phyloP scores from a whole-genome alignment of 768 basidiomycete species.

The Suillus discolor region DNA sequence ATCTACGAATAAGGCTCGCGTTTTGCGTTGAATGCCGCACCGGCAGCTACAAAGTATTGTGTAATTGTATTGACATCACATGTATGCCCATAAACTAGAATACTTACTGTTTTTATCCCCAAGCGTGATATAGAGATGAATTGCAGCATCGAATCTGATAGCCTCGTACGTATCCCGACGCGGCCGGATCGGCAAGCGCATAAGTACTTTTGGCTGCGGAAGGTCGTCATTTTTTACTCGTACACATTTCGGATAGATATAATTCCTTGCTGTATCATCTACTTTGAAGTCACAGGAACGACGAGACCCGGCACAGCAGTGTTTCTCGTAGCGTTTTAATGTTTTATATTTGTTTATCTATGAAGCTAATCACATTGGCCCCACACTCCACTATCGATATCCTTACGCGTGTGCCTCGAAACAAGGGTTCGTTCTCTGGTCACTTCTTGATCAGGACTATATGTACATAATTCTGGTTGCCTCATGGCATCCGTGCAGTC shows the following conservation, averaged over 20 bases:
- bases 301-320: no score
- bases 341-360: not conserved
- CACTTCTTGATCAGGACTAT: conserved; percentile 1
- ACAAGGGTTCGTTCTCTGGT: not conserved
- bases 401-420: not conserved
- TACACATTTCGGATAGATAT: not conserved
- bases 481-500: conserved; percentile 3
- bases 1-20: conserved; percentile 33
- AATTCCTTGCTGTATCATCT: no score
- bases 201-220: not conserved
- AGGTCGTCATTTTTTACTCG: not conserved
- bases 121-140: not conserved
- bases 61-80: not conserved
- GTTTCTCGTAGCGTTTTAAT: not conserved
- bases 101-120: not conserved
- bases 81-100: not conserved
- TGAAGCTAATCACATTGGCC: not conserved
- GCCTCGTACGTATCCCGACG: not conserved
- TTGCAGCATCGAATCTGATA: not conserved
- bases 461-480: not conserved
- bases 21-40: not conserved
- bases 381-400: not conserved
- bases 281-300: not conserved
- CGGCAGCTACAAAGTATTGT: not conserved
- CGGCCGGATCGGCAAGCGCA: not conserved